These are phyloP conservation scores for Paramecium caudatum DNA, from an alignment of 73 alveolate genomes.

Conservation along the genomic window DNA sequence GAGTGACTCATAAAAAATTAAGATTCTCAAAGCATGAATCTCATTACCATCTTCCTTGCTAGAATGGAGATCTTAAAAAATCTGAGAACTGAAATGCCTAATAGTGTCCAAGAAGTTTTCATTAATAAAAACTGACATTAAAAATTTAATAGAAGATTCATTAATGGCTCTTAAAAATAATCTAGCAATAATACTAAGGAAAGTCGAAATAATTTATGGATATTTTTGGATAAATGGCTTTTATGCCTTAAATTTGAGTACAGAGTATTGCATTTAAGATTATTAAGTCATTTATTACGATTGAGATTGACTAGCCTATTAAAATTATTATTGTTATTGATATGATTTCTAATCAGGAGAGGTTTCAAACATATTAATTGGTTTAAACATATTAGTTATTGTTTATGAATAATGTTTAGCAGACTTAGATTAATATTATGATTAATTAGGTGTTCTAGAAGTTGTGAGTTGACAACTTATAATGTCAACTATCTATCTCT, in stretches of 20 bases:
- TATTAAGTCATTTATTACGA: background rate
- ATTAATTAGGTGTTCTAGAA: constrained; percentile 58
- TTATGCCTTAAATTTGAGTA: background rate
- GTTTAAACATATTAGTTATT: constrained; percentile 54
- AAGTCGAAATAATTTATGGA: constrained; percentile 25
- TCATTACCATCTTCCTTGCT: constrained; percentile 36
- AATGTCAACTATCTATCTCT: constrained; percentile 81
- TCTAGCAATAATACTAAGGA: constrained; percentile 21
- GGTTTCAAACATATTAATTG: constrained; percentile 31
- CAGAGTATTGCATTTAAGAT: background rate
- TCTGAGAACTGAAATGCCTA: background rate
- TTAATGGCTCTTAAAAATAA: constrained; percentile 22
- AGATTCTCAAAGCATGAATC: constrained; percentile 49
- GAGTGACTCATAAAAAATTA: constrained; percentile 3
- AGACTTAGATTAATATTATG: constrained; percentile 25
- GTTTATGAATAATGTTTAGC: constrained; percentile 66
- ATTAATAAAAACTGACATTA: constrained; percentile 3
- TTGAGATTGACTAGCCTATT: background rate
- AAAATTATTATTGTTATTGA: constrained; percentile 9
- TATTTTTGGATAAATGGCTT: constrained; percentile 26
- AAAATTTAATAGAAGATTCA: constrained; percentile 39
- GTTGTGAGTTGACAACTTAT: constrained; percentile 40
- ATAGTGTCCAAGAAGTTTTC: constrained; percentile 45
- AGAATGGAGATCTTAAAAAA: constrained; percentile 3
- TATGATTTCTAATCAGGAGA: constrained; percentile 57